Base-by-base conservation (phyloP, 202 grass and related monocot genomes). In the Musa balbisiana region DNA sequence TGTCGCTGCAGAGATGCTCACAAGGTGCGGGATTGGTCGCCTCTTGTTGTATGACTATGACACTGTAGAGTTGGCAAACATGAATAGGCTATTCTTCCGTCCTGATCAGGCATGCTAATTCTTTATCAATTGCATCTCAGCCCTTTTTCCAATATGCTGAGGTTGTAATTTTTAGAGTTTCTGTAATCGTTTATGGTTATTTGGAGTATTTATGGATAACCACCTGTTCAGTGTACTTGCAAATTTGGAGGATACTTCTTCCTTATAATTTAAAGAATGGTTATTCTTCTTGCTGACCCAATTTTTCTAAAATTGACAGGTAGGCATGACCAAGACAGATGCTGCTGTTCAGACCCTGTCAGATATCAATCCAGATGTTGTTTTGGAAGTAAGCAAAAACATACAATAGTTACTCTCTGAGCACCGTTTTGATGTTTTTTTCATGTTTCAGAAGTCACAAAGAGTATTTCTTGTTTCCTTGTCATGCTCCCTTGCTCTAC, bases 241-340 rank as follows among this genome's bases (percentile, higher is more conserved):
- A 14, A 22, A 67, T 10, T 12, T 67, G 23, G 1, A 24, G n/a
- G 11, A n/a, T 72, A 23, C 22, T 8, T 64, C n/a, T 76, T 29
- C 23, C 29, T 58, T 19, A 60, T 9, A 60, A 67, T 67, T 67
- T 26, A 33, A 64, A 49, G 68, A 16, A 13, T 3, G 1, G n/a
- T 52, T 62, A 27, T 73, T 2, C 55, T 52, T 16, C 16, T 25
- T 64, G 52, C 68, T 29, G 26, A 55, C 17, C 21, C 52, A 66
- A n/a, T 1, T 27, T 76, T 26, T 86, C 49, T 82, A 67, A 25
- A 55, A 69, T 33, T 74, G 75, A 21, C 68, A 98, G 94, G 90
- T 93, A 74, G 94, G 94, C 79, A 98, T 98, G 90, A 89, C 93
- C n/a, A 97, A 97, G 82, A 97, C 93, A 74, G 93, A 97, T 89